These are phyloP conservation scores for Thoreauomyces humboldtii DNA, from an alignment of 192 early-diverging fungal genomes.

Conservation along the genomic window DNA sequence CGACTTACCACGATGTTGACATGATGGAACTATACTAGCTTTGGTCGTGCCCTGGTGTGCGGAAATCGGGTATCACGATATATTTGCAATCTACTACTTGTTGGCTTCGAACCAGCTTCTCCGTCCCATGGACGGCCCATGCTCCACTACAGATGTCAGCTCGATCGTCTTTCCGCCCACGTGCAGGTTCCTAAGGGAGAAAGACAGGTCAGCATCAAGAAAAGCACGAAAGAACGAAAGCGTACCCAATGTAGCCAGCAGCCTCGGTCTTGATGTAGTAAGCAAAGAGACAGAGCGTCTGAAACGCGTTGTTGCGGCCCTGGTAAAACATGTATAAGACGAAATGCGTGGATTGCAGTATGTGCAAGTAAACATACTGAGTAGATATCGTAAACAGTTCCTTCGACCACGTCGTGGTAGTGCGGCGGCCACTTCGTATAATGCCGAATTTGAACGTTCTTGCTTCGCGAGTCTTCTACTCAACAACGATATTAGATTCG, in stretches of 20 bases:
- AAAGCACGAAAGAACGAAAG: neutral
- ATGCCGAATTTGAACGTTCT: slow-evolving; percentile 38
- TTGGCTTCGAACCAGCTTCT: too few relatives aligned
- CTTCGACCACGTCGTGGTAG: slow-evolving; percentile 30
- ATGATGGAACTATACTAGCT: too few relatives aligned
- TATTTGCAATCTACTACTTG: too few relatives aligned
- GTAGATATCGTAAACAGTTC: slow-evolving; percentile 35
- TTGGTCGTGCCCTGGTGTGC: too few relatives aligned
- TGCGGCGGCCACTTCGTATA: slow-evolving; percentile 36
- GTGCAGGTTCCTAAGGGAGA: slow-evolving; percentile 11
- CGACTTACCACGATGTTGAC: too few relatives aligned
- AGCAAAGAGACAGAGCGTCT: slow-evolving; percentile 38
- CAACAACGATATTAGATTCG: neutral
- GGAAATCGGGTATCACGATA: too few relatives aligned
- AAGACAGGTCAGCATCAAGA: neutral
- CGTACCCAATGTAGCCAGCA: slow-evolving; percentile 39
- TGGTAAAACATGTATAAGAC: slow-evolving; percentile 6
- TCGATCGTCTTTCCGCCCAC: slow-evolving; percentile 20
- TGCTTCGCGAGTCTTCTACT: neutral
- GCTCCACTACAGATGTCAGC: slow-evolving; percentile 8
- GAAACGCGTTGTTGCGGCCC: slow-evolving; percentile 49
- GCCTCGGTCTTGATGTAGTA: slow-evolving; percentile 35
- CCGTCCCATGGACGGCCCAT: slow-evolving; percentile 6
- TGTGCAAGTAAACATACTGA: slow-evolving; percentile 31
- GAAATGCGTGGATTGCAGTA: too few relatives aligned